These are phyloP conservation scores for Dipodascus albidus DNA, from an alignment of 805 yeast genomes.

Conservation along the genomic window DNA sequence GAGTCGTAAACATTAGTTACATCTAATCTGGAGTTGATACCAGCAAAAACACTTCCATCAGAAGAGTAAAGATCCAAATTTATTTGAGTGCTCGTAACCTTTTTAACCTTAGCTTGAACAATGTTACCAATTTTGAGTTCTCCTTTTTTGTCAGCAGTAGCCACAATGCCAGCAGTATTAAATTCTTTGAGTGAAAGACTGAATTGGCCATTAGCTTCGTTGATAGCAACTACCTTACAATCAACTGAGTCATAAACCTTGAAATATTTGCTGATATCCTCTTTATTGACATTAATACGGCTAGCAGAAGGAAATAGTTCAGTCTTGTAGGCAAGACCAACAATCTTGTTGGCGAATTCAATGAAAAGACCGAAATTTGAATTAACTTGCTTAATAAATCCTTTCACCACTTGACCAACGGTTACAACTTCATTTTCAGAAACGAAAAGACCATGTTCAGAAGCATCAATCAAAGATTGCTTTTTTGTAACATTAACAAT, in stretches of 20 bases:
- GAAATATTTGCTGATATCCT: slow-evolving; percentile 44
- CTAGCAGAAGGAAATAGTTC: slow-evolving; percentile 36
- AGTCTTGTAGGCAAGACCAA: slow-evolving; percentile 73
- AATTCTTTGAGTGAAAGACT: slow-evolving; percentile 44
- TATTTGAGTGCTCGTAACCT: slow-evolving; percentile 62
- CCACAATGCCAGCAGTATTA: slow-evolving; percentile 25
- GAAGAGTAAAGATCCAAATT: slow-evolving; percentile 68
- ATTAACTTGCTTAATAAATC: slow-evolving; percentile 72
- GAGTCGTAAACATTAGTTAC: slow-evolving; percentile 54
- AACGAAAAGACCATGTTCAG: slow-evolving; percentile 46
- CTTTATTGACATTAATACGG: slow-evolving; percentile 20
- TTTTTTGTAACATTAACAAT: slow-evolving; percentile 56
- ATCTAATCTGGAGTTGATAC: slow-evolving; percentile 60
- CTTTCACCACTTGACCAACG: slow-evolving; percentile 26
- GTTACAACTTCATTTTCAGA: slow-evolving; percentile 40
- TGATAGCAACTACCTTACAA: slow-evolving; percentile 54
- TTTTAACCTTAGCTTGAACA: slow-evolving; percentile 48
- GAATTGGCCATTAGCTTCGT: slow-evolving; percentile 60
- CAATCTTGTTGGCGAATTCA: slow-evolving; percentile 65
- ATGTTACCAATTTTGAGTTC: slow-evolving; percentile 50
- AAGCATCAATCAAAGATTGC: slow-evolving; percentile 53
- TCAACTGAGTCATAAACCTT: slow-evolving; percentile 58
- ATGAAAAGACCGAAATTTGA: slow-evolving; percentile 65
- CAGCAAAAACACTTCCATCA: slow-evolving; percentile 21
- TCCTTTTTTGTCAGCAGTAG: slow-evolving; percentile 19